Evolutionary conservation across 1,284 basidiomycete genomes (phyloP), one percentile per base, ranked within the genome.

Genomic region (Naganishia sp.): DNA sequence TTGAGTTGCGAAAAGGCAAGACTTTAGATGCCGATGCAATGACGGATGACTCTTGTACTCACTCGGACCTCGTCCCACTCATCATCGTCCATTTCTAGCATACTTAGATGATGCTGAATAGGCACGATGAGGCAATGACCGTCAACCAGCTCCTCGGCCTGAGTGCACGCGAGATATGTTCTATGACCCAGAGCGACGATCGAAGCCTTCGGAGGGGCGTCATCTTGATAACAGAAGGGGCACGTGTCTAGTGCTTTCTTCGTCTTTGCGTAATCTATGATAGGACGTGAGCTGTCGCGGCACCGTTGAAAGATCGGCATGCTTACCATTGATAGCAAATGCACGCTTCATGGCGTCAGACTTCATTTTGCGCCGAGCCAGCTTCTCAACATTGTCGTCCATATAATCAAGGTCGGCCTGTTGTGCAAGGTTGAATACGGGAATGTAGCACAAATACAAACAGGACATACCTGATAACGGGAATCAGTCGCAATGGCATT

Each of bases 51-150:
- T n/a, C 7, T 18, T 25, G 65, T 25, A 82, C 89, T 65, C 74
- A 94, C 94, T 79, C 85, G 85, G 66, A 93, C 87, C 84, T 97
- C 94, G 68, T 96, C 94, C 96, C 96, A 99, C 45, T 94, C 90
- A 74, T 99, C 95, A 70, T 98, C 94, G 72, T 99, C 96, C 25
- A 88, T 90, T 78, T 99, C 96, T 2, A 99, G 83, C 82, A 88
- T 89, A 64, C 87, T 89, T 47, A 99, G 79, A 76, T 93, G 88
- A 77, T 99, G 96, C 71, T 95, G 90, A 51, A 97, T 90, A 0
- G 96, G 96, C 1, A 97, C 93, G 71, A 99, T 98, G 41, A 93
- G 82, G 75, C 92, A 94, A 75, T 99, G 96, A 0, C 92, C 92
- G 0, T 86, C 83, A 0, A 92, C 85, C 7, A 99, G 83, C 72